Conservation (phyloP, 352 stramenopile species). For the Phytophthora cryptogea region DNA sequence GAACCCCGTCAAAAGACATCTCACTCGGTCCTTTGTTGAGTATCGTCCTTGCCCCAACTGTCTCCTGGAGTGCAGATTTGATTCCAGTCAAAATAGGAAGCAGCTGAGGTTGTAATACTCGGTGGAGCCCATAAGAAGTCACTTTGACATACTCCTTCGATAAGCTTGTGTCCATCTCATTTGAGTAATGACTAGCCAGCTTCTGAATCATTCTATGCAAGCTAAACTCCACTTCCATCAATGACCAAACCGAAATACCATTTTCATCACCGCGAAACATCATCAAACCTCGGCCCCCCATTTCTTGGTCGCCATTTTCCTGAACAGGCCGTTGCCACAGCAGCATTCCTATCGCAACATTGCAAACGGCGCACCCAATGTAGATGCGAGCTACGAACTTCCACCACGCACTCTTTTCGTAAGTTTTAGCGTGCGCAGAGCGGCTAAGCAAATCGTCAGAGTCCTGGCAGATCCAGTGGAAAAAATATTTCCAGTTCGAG, state of each 20-base stretch:
- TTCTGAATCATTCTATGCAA: constrained; percentile 56
- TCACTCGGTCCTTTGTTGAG: constrained; percentile 10
- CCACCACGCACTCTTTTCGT: constrained; percentile 41
- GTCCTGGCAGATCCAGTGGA: constrained; percentile 56
- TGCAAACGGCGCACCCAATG: constrained; percentile 57
- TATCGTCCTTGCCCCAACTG: background rate
- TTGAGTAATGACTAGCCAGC: constrained; percentile 28
- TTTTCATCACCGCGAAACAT: constrained; percentile 11
- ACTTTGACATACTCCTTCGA: constrained; percentile 45
- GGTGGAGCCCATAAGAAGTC: constrained; percentile 35
- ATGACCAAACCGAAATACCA: constrained; percentile 43
- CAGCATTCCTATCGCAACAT: constrained; percentile 44
- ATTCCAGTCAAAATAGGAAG: constrained; percentile 29
- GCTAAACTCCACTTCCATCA: constrained; percentile 64
- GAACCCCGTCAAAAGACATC: constrained; percentile 45
- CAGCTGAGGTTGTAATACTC: constrained; percentile 39
- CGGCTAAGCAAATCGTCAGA: constrained; percentile 25
- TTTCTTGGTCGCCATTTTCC: constrained; percentile 3
- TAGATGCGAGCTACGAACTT: constrained; percentile 49
- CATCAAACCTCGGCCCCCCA: background rate
- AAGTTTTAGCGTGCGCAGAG: constrained; percentile 9
- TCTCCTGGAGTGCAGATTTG: constrained; percentile 14
- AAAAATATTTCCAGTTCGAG: constrained; percentile 61
- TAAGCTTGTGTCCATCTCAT: constrained; percentile 34
- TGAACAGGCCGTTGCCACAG: constrained; percentile 7